These are phyloP conservation scores for Psidium guajava DNA, from an alignment of 345 rosid species.

Conservation along the genomic window DNA sequence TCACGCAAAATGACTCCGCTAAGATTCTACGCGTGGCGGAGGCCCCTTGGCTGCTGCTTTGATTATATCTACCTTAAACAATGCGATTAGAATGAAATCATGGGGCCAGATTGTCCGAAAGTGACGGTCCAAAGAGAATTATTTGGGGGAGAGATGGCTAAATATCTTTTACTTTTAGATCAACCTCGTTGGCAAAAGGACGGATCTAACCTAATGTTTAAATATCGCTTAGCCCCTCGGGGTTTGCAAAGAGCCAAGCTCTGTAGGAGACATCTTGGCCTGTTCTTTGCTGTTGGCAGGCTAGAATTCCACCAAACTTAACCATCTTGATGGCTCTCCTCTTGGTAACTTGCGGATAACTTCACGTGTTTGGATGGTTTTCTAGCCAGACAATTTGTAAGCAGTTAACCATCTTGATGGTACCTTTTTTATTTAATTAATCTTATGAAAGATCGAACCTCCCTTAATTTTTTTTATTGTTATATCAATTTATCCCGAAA, in stretches of 20 bases:
- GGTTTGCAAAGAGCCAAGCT: not conserved
- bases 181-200: not conserved
- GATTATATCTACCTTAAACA: not conserved
- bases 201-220: not conserved
- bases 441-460: not conserved
- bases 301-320: not conserved
- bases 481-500: not conserved
- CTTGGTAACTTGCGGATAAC: not conserved
- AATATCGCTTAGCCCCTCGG: not conserved
- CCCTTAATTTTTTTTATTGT: not conserved
- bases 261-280: not conserved
- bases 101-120: not conserved
- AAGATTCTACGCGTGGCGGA: not conserved
- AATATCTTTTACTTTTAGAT: not conserved
- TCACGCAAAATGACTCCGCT: not conserved
- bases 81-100: not conserved
- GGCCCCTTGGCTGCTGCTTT: not conserved
- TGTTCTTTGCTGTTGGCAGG: not conserved
- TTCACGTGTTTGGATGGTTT: not conserved
- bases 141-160: not conserved
- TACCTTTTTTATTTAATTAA: rapidly evolving
- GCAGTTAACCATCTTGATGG: not conserved
- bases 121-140: not conserved
- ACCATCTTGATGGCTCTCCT: not conserved
- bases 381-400: not conserved